A percentile compares a stretch with the other conserved stretches of the same genome.
Evolutionary conservation across 2,329 filamentous ascomycete genomes (phyloP).

Genomic region (Teratosphaeria viscida): DNA sequence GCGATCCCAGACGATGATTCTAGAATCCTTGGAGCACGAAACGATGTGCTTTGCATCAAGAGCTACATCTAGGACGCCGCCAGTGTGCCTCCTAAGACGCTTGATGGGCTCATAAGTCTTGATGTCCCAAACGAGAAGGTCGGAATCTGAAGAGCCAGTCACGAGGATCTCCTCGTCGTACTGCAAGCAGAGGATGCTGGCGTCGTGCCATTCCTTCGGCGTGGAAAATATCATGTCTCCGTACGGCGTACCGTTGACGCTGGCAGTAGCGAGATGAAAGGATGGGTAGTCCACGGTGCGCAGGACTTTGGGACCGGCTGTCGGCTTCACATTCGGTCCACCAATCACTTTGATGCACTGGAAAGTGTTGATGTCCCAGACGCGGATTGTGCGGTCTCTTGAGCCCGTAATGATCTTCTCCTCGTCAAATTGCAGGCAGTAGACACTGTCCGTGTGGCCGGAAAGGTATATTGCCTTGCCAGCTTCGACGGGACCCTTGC

Average conservation of each 20-base stretch:
- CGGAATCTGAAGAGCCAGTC: conserved; percentile 85
- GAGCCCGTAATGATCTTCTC: conserved; percentile 95
- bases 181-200: conserved; percentile 88
- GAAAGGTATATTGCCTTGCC: conserved; percentile 80
- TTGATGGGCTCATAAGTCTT: conserved; percentile 69
- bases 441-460: conserved; percentile 90
- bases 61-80: conserved; percentile 85
- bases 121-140: conserved; percentile 85
- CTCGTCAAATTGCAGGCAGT: conserved; percentile 97
- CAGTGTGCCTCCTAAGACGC: conserved; percentile 66
- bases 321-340: conserved; percentile 52
- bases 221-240: conserved; percentile 38
- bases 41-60: conserved; percentile 89
- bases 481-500: conserved; percentile 49
- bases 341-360: conserved; percentile 80
- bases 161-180: conserved; percentile 90
- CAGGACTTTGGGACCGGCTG: conserved; percentile 31
- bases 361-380: conserved; percentile 90
- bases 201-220: conserved; percentile 60
- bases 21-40: conserved; percentile 92
- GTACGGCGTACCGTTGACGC: conserved; percentile 36
- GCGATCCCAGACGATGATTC: conserved; percentile 90
- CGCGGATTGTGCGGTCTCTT: conserved; percentile 84
- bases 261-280: conserved; percentile 30
- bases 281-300: conserved; percentile 32